These are phyloP conservation scores for Amanita inopinata DNA, from an alignment of 768 basidiomycete species.

Conservation along the genomic window DNA sequence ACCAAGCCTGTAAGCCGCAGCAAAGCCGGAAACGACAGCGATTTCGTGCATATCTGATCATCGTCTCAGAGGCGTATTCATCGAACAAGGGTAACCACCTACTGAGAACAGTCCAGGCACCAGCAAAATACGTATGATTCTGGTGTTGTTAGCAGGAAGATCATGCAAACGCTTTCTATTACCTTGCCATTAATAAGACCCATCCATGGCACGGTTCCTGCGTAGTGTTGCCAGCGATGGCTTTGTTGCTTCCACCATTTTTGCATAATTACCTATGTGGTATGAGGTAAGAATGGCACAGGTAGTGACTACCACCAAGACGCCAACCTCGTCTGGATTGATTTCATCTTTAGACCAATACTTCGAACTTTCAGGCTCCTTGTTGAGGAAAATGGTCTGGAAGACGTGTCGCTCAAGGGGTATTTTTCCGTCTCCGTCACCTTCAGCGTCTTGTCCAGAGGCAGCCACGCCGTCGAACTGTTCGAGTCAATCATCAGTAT, in stretches of 20 bases:
- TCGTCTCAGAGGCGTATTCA: not conserved
- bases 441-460: conserved; percentile 9
- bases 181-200: conserved; percentile 26
- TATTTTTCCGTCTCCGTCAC: conserved; percentile 12
- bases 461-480: conserved; percentile 18
- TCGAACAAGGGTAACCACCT: not conserved
- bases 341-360: conserved; percentile 36
- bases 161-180: not conserved
- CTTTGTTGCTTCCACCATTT: conserved; percentile 48
- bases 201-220: conserved; percentile 28
- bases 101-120: conserved; percentile 29
- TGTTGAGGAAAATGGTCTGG: conserved; percentile 41
- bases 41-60: conserved; percentile 28
- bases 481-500: not conserved
- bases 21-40: conserved; percentile 28
- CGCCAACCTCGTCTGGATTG: conserved; percentile 19
- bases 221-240: conserved; percentile 39
- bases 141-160: conserved; percentile 3
- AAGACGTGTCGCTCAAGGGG: conserved; percentile 34
- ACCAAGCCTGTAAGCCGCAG: conserved; percentile 28
- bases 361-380: conserved; percentile 24
- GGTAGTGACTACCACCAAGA: not conserved
- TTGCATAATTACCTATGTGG: conserved; percentile 25
- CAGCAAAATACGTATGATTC: conserved; percentile 26
- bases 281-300: not conserved